Evolutionary conservation across 257 asterid genomes (phyloP).

Genomic region (Perilla frutescens): DNA sequence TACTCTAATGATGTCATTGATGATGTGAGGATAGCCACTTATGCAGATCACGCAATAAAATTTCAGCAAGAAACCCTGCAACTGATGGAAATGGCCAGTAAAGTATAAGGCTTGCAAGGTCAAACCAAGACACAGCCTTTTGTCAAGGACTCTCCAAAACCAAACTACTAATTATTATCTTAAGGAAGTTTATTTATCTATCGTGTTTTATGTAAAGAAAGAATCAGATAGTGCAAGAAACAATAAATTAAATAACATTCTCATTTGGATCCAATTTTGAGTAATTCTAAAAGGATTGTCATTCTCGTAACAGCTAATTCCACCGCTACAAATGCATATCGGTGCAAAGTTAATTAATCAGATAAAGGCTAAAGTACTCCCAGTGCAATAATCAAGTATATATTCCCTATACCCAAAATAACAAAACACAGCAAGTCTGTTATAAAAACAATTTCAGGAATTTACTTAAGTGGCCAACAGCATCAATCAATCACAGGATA

Average conservation of each 20-base stretch:
- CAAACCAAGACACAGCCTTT: background rate
- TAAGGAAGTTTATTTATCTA: too few relatives aligned
- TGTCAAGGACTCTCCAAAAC: background rate
- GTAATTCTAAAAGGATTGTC: too few relatives aligned
- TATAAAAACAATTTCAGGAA: background rate
- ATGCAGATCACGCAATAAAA: background rate
- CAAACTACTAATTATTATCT: background rate
- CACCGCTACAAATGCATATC: too few relatives aligned
- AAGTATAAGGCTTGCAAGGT: background rate
- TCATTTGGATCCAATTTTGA: too few relatives aligned
- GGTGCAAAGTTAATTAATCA: too few relatives aligned
- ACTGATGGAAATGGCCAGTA: background rate
- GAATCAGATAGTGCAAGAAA: background rate
- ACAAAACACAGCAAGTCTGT: background rate
- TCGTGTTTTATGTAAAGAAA: background rate
- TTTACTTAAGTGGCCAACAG: background rate
- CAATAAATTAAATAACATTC: too few relatives aligned
- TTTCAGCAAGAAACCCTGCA: background rate
- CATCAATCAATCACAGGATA: background rate
- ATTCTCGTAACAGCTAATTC: too few relatives aligned
- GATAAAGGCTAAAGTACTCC: too few relatives aligned
- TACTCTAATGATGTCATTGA: constrained; percentile 6
- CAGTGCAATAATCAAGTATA: too few relatives aligned
- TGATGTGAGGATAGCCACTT: background rate
- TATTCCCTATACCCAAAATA: too few relatives aligned